phyloP scores from a whole-genome alignment of 2,329 filamentous ascomycete genomes.

The Endocalyx cinctus region DNA sequence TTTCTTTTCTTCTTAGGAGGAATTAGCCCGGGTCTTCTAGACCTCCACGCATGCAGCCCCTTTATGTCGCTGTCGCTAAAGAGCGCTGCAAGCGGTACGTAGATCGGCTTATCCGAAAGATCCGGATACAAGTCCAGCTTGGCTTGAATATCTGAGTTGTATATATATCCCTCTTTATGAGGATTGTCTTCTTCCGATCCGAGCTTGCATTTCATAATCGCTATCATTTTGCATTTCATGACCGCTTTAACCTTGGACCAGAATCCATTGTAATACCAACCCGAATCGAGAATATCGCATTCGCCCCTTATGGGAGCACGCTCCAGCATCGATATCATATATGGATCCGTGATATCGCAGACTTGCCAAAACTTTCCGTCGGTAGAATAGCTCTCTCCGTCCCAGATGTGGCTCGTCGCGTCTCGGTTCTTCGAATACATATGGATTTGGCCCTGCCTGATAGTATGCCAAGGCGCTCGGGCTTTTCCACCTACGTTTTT shows the following conservation, averaged over 20 bases:
- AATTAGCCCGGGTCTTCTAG: too few relatives aligned
- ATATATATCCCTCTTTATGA: constrained; percentile 31
- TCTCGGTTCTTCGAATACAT: constrained; percentile 33
- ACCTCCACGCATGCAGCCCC: too few relatives aligned
- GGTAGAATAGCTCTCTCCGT: constrained; percentile 66
- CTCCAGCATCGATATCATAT: constrained; percentile 63
- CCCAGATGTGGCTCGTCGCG: constrained; percentile 69
- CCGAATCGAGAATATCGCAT: constrained; percentile 61
- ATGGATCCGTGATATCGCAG: constrained; percentile 82
- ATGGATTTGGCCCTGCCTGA: constrained; percentile 39
- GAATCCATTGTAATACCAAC: constrained; percentile 80
- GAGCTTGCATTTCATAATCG: constrained; percentile 53
- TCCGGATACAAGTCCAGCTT: constrained; percentile 22
- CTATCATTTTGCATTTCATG: constrained; percentile 80
- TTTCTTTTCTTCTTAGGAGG: too few relatives aligned
- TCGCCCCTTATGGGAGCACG: constrained; percentile 53
- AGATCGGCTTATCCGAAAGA: constrained; percentile 17
- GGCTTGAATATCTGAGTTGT: constrained; percentile 33
- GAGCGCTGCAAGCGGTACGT: constrained; percentile 21
- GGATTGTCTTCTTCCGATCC: constrained; percentile 40
- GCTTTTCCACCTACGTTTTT: constrained; percentile 43
- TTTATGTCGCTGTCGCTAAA: too few relatives aligned
- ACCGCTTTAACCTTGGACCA: constrained; percentile 80
- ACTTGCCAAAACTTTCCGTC: constrained; percentile 94
- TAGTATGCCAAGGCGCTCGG: constrained; percentile 44